Conservation (phyloP, 768 basidiomycete species). For the Hygrophorus pudorinus region DNA sequence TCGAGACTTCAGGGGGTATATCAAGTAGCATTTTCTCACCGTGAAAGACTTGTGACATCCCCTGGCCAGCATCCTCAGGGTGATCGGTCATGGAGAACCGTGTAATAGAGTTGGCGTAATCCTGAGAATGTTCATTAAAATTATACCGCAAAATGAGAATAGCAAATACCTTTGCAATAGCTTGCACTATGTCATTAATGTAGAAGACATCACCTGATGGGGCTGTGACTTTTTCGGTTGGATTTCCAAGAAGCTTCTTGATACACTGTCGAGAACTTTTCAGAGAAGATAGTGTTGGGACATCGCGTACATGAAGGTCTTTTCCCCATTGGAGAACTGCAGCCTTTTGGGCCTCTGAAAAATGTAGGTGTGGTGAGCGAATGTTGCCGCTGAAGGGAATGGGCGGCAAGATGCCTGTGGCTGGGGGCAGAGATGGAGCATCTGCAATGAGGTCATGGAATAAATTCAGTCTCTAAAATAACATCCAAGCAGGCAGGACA, state of each 20-base stretch:
- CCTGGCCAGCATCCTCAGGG: slow-evolving; percentile 16
- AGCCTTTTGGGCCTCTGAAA: slow-evolving; percentile 17
- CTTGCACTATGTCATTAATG: slow-evolving; percentile 19
- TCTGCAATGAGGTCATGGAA: too few species aligned
- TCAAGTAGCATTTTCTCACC: slow-evolving; percentile 23
- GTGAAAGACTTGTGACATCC: slow-evolving; percentile 13
- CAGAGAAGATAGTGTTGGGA: slow-evolving; percentile 17
- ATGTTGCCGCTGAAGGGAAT: too few species aligned
- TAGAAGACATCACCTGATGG: slow-evolving; percentile 15
- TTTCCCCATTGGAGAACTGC: slow-evolving; percentile 20
- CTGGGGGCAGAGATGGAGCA: too few species aligned
- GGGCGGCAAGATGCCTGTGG: too few species aligned
- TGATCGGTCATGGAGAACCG: slow-evolving; percentile 17
- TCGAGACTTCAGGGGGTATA: slow-evolving; percentile 15
- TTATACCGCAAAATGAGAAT: not conserved
- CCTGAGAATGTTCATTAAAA: slow-evolving; percentile 8
- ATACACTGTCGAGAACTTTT: slow-evolving; percentile 11
- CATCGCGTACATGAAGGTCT: slow-evolving; percentile 16
- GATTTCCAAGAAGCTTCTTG: slow-evolving; percentile 14
- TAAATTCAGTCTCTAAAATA: too few species aligned
- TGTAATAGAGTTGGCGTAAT: slow-evolving; percentile 17
- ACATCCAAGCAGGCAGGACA: too few species aligned
- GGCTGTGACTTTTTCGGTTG: slow-evolving; percentile 13
- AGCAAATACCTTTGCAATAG: slow-evolving; percentile 2
- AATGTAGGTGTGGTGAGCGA: too few species aligned